Conservation (phyloP, 805 yeast species). For the Tetrapisispora taiwanensis region DNA sequence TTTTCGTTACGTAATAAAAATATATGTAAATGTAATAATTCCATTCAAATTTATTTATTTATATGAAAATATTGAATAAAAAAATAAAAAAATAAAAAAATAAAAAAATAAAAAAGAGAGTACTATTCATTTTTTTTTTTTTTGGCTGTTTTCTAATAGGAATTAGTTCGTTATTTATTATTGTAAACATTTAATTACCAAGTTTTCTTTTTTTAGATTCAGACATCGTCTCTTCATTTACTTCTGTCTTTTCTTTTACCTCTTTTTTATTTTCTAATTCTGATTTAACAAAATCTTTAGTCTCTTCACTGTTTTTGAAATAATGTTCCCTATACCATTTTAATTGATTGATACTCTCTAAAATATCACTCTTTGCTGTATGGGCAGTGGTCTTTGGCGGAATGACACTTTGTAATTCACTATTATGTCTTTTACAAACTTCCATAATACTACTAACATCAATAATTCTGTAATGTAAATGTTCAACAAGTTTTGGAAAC, state of each 20-base stretch:
- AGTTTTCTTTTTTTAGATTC: neutral
- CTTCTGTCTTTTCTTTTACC: neutral
- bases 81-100: too few species aligned
- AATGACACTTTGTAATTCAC: conserved; percentile 39
- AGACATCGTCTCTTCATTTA: neutral
- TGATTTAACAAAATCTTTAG: conserved; percentile 8
- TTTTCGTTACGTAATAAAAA: too few species aligned
- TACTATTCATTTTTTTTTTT: too few species aligned
- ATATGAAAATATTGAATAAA: too few species aligned
- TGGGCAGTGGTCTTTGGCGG: conserved; percentile 67
- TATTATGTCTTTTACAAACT: conserved; percentile 68
- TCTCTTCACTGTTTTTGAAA: conserved; percentile 26
- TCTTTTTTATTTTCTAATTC: neutral
- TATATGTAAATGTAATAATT: too few species aligned
- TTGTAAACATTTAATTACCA: too few species aligned
- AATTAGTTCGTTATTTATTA: too few species aligned
- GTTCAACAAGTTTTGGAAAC: conserved; percentile 62
- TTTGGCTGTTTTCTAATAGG: too few species aligned
- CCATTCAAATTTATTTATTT: too few species aligned
- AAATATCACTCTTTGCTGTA: conserved; percentile 80
- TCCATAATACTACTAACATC: conserved; percentile 89
- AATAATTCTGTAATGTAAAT: conserved; percentile 63
- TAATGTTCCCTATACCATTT: conserved; percentile 67
- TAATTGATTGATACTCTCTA: conserved; percentile 80
- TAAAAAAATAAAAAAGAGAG: too few species aligned